A percentile compares a stretch with the other conserved stretches of the same genome.
Evolutionary conservation across 257 asterid species (phyloP).

Genomic region (Ophiorrhiza pumila): DNA sequence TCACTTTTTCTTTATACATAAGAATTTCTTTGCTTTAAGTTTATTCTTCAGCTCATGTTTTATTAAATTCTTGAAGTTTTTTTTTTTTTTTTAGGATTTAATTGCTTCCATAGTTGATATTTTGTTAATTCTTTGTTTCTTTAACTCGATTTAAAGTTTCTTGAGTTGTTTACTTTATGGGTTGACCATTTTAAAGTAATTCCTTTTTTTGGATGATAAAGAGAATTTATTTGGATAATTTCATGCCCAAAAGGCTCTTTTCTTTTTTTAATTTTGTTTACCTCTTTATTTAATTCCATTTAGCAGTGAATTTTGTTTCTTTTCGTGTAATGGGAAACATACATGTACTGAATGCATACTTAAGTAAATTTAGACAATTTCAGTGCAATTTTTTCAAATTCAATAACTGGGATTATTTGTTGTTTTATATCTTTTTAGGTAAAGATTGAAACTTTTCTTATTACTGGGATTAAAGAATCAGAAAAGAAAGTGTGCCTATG

Average conservation of each 20-base stretch:
- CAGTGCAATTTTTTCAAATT: not conserved
- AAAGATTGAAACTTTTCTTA: not conserved
- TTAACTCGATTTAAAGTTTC: not conserved
- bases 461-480: too few relatives aligned
- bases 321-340: not conserved
- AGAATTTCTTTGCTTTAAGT: not conserved
- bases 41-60: not conserved
- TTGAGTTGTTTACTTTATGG: not conserved
- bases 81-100: not conserved
- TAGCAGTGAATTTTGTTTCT: too few relatives aligned
- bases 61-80: not conserved
- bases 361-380: not conserved
- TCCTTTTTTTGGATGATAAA: not conserved
- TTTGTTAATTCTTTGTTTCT: not conserved
- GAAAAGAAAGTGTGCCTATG: too few relatives aligned
- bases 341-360: not conserved
- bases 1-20: too few relatives aligned
- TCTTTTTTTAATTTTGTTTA: too few relatives aligned
- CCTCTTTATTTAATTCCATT: too few relatives aligned
- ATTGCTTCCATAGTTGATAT: not conserved
- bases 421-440: not conserved
- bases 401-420: not conserved
- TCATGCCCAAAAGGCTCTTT: too few relatives aligned
- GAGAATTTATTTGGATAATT: not conserved
- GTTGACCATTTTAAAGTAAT: not conserved